Conservation (phyloP, 2,329 filamentous ascomycete genomes). For the Mycosphaerelloides madeirae region DNA sequence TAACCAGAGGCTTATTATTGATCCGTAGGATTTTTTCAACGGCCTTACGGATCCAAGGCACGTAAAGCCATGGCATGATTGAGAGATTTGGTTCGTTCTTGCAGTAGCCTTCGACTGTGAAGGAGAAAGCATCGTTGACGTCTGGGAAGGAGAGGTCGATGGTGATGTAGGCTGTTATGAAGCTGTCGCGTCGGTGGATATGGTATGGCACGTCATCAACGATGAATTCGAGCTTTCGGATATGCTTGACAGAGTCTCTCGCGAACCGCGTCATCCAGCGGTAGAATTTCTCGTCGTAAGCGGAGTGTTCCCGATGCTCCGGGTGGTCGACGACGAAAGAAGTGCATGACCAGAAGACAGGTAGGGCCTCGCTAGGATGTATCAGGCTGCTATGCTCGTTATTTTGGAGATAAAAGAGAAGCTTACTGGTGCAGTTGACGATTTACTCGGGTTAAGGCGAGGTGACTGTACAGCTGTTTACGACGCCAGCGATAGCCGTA, state of each 20-base stretch:
- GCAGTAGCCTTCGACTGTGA: too few species aligned
- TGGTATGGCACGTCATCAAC: background rate
- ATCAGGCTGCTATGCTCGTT: background rate
- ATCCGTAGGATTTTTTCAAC: background rate
- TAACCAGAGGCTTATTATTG: background rate
- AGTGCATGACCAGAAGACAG: constrained; percentile 3
- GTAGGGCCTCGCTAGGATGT: background rate
- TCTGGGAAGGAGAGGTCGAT: too few species aligned
- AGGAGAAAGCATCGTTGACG: too few species aligned
- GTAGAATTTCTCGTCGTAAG: constrained; percentile 3
- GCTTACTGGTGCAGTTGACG: background rate
- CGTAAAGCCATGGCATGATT: background rate
- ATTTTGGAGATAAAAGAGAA: background rate
- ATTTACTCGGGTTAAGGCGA: too few species aligned
- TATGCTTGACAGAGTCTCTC: background rate
- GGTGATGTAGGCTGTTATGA: background rate
- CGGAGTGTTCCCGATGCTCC: constrained; percentile 2
- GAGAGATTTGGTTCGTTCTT: too few species aligned
- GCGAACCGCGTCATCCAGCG: constrained; percentile 3
- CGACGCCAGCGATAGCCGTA: too few species aligned
- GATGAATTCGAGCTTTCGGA: constrained; percentile 1
- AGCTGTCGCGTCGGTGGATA: background rate
- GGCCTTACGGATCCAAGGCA: background rate
- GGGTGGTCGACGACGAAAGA: constrained; percentile 2
- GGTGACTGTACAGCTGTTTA: too few species aligned